These are phyloP conservation scores for Butyriboletus loyo DNA, from an alignment of 768 basidiomycete species.

Conservation along the genomic window DNA sequence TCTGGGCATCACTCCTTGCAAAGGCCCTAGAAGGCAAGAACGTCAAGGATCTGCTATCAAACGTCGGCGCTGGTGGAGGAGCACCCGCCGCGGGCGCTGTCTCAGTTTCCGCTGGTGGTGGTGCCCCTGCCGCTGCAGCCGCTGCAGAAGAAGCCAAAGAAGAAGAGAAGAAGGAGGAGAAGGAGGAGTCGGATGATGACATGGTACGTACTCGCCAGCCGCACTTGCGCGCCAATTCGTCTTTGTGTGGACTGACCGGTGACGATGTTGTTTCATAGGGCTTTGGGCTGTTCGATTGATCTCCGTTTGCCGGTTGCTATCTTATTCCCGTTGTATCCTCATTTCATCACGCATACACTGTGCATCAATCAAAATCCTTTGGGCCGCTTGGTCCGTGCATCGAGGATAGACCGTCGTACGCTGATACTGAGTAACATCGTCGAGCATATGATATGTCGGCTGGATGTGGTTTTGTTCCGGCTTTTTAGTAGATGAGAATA, in stretches of 20 bases:
- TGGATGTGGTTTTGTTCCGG: neutral
- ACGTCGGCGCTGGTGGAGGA: conserved; percentile 91
- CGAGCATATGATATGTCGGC: too few relatives aligned
- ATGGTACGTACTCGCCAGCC: conserved; percentile 10
- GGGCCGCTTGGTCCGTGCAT: conserved; percentile 18
- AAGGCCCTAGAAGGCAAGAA: conserved; percentile 98
- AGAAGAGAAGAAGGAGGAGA: conserved; percentile 83
- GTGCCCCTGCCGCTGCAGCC: conserved; percentile 57
- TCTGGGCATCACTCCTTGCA: conserved; percentile 96
- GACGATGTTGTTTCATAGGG: conserved; percentile 49
- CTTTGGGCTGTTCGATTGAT: conserved; percentile 95
- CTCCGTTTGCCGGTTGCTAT: conserved; percentile 22
- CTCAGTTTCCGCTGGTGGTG: conserved; percentile 51
- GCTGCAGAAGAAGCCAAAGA: conserved; percentile 74
- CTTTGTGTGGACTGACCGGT: neutral
- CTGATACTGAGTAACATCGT: neutral
- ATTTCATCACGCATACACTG: conserved; percentile 15
- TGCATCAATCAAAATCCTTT: conserved; percentile 24
- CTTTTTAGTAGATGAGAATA: neutral
- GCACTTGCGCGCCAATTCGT: neutral
- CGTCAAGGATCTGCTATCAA: conserved; percentile 91
- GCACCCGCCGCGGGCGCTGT: conserved; percentile 67
- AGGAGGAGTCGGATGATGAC: conserved; percentile 88
- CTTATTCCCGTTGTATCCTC: conserved; percentile 26
- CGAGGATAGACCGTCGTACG: neutral